Conservation (phyloP, 2,329 filamentous ascomycete species). For the Sarocladiaceae sp. region DNA sequence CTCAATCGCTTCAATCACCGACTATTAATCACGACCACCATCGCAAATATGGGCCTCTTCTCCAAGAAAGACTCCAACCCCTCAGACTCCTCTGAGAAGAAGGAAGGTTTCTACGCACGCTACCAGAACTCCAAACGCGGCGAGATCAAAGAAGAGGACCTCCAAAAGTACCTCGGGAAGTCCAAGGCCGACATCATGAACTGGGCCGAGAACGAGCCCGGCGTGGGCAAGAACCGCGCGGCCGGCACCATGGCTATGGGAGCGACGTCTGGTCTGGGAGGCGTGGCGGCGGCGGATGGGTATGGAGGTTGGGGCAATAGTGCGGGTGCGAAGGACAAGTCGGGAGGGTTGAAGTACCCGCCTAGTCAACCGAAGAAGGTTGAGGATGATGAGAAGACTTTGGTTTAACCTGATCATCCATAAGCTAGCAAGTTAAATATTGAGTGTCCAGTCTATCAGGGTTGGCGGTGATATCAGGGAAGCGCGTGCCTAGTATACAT, state of each 20-base stretch:
- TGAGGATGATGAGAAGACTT: constrained; percentile 5
- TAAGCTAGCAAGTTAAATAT: background rate
- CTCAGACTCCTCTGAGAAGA: constrained; percentile 4
- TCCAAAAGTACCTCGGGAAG: constrained; percentile 27
- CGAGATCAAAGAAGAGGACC: constrained; percentile 22
- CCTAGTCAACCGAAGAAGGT: constrained; percentile 16
- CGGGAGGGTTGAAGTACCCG: constrained; percentile 32
- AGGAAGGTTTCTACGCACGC: constrained; percentile 7
- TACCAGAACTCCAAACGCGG: constrained; percentile 11
- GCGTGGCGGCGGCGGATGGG: constrained; percentile 23
- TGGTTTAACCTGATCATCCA: background rate
- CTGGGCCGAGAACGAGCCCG: constrained; percentile 33
- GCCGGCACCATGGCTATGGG: constrained; percentile 29
- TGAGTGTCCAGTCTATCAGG: no score
- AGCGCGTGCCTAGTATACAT: no score
- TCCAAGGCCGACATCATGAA: constrained; percentile 23
- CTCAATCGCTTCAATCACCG: background rate
- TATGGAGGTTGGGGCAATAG: constrained; percentile 30
- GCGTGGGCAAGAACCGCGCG: constrained; percentile 35
- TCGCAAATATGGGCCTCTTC: constrained; percentile 3
- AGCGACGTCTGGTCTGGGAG: constrained; percentile 23
- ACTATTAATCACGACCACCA: background rate
- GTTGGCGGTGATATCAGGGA: no score
- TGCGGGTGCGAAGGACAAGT: constrained; percentile 20
- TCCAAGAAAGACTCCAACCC: background rate